Evolutionary conservation across 2,329 filamentous ascomycete species (phyloP).

Genomic region (Fusarium chlamydosporum): DNA sequence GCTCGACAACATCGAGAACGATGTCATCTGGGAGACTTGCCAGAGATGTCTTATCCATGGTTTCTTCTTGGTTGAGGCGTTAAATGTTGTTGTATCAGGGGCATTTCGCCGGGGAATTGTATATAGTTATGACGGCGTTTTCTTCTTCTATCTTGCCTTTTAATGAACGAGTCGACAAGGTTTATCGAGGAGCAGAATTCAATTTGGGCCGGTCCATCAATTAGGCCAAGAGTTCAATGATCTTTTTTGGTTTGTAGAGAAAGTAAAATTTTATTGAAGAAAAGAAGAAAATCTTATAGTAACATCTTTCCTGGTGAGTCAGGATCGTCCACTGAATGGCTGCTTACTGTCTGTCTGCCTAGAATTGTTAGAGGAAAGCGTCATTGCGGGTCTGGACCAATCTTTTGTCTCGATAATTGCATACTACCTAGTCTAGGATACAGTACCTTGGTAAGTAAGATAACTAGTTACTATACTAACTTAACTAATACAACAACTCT

Average conservation of each 20-base stretch:
- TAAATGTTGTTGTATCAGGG: conserved; percentile 19
- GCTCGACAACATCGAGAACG: conserved; percentile 63
- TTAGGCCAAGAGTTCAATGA: not conserved
- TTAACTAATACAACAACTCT: not conserved
- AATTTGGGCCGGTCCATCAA: conserved; percentile 2
- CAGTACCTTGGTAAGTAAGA: too few relatives aligned
- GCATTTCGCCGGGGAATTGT: conserved; percentile 29
- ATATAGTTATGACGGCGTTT: conserved; percentile 15
- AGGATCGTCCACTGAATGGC: conserved; percentile 4
- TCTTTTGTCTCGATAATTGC: conserved; percentile 14
- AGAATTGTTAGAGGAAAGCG: conserved; percentile 3
- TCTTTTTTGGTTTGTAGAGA: not conserved
- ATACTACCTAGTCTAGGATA: too few relatives aligned
- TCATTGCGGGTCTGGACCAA: conserved; percentile 28
- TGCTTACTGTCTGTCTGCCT: conserved; percentile 9
- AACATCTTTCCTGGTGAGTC: conserved; percentile 4
- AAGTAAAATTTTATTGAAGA: not conserved
- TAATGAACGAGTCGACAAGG: not conserved
- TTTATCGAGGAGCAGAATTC: not conserved
- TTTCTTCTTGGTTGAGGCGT: conserved; percentile 24
- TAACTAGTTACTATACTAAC: not conserved
- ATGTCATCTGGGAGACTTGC: conserved; percentile 65
- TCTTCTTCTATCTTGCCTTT: not conserved
- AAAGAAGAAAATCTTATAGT: not conserved
- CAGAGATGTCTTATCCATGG: conserved; percentile 54